Evolutionary conservation across 805 yeast genomes (phyloP).

Genomic region (Kluyveromyces lactis): DNA sequence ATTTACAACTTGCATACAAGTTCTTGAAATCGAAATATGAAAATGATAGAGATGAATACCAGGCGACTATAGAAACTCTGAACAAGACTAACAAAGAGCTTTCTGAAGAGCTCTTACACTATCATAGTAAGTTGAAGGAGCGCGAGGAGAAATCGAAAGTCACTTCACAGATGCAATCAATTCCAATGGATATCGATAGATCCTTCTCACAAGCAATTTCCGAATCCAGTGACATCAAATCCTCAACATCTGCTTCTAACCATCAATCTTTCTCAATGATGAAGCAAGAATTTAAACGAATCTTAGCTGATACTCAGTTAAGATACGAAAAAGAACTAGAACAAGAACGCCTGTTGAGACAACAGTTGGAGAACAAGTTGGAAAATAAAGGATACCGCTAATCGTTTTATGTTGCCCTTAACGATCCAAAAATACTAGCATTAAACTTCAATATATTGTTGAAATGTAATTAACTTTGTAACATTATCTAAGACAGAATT

Average conservation of each 20-base stretch:
- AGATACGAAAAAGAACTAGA: constrained; percentile 51
- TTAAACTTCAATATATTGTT: too few species aligned
- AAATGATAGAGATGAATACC: constrained; percentile 50
- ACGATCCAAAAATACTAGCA: too few species aligned
- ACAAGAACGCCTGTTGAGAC: constrained; percentile 45
- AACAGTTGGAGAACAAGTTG: constrained; percentile 36
- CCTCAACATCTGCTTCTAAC: constrained; percentile 17
- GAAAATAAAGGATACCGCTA: constrained; percentile 6
- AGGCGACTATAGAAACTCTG: constrained; percentile 44
- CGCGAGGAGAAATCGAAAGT: constrained; percentile 16
- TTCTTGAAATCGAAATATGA: constrained; percentile 62
- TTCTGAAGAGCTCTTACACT: constrained; percentile 42
- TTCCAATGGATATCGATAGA: constrained; percentile 3
- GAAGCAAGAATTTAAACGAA: constrained; percentile 59
- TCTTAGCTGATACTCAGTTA: constrained; percentile 52
- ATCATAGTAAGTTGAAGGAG: constrained; percentile 30
- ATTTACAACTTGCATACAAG: constrained; percentile 62
- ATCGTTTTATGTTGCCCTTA: too few species aligned
- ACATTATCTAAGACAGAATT: too few species aligned
- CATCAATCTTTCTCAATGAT: constrained; percentile 44
- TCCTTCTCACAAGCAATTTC: constrained; percentile 5
- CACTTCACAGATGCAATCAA: constrained; percentile 20
- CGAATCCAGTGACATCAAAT: constrained; percentile 7
- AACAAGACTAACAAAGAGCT: constrained; percentile 42
- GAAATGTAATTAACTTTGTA: too few species aligned